Percentiles rank a stretch among this genome's conserved stretches.
Evolutionary conservation across 2,329 filamentous ascomycete species (phyloP).

Genomic region (Celoporthe dispersa): DNA sequence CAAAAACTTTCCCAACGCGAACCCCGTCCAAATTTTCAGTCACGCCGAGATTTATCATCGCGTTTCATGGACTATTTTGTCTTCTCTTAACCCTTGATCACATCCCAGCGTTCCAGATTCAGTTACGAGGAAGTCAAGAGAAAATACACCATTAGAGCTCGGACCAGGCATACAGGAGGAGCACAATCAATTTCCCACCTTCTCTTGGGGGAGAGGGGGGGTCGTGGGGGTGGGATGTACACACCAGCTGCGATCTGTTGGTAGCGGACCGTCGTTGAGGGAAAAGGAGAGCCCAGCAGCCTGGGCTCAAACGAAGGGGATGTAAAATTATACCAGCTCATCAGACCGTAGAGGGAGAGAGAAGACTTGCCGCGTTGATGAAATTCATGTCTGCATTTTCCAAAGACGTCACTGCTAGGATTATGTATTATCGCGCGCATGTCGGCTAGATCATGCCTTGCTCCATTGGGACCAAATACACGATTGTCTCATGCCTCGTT

Average conservation of each 20-base stretch:
- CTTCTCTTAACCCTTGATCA: conserved; percentile 21
- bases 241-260: conserved; percentile 22
- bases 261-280: conserved; percentile 17
- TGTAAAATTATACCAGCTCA: conserved; percentile 28
- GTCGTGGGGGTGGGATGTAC: too few relatives aligned
- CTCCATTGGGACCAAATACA: not conserved
- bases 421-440: not conserved
- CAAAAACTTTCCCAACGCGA: conserved; percentile 42
- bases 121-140: conserved; percentile 25
- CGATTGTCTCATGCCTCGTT: not conserved
- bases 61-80: conserved; percentile 2
- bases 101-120: conserved; percentile 25
- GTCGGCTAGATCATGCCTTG: not conserved
- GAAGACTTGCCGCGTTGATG: conserved; percentile 24
- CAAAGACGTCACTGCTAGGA: not conserved
- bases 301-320: conserved; percentile 18
- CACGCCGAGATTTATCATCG: not conserved
- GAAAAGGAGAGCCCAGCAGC: conserved; percentile 14
- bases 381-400: conserved; percentile 19
- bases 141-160: conserved; percentile 30
- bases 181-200: conserved; percentile 10
- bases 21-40: not conserved
- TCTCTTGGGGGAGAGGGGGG: not conserved
- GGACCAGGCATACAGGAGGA: conserved; percentile 29
- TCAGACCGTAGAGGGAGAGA: conserved; percentile 20